A percentile compares a stretch with the other conserved stretches of the same genome.
These are phyloP conservation scores for Mycena leptocephala DNA, from an alignment of 768 basidiomycete genomes.

Conservation along the genomic window DNA sequence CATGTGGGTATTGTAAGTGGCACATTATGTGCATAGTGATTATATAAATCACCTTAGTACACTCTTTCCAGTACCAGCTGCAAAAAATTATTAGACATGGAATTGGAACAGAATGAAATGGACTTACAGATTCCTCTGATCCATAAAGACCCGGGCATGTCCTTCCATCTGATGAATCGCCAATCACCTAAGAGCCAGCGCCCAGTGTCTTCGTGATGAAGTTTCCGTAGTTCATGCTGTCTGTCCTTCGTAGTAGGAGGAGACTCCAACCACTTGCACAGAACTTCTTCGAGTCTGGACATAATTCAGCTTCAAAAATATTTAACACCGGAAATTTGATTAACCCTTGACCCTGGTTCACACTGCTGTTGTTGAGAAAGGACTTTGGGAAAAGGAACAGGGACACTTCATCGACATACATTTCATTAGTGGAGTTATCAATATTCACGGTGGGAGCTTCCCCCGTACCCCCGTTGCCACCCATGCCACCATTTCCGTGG, in stretches of 20 bases:
- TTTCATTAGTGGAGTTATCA: neutral
- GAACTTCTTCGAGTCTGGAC: neutral
- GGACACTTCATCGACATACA: neutral
- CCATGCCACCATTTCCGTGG: neutral
- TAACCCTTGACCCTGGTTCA: neutral
- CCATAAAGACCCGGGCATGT: neutral
- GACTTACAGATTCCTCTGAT: neutral
- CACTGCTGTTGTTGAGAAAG: neutral
- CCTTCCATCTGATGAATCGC: neutral
- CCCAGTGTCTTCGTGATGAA: neutral
- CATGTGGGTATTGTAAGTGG: neutral
- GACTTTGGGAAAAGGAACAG: neutral
- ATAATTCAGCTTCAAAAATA: neutral
- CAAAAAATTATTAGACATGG: neutral
- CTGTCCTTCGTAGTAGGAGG: neutral
- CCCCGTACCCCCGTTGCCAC: neutral
- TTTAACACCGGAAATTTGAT: neutral
- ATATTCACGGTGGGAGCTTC: neutral
- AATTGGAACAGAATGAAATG: neutral
- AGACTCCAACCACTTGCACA: neutral
- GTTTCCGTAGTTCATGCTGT: neutral
- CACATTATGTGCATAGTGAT: neutral
- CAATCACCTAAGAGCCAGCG: neutral
- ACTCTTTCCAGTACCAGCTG: slow-evolving; percentile 2
- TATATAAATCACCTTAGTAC: neutral